phyloP scores from a whole-genome alignment of 768 basidiomycete genomes.

The Suillus weaverae region DNA sequence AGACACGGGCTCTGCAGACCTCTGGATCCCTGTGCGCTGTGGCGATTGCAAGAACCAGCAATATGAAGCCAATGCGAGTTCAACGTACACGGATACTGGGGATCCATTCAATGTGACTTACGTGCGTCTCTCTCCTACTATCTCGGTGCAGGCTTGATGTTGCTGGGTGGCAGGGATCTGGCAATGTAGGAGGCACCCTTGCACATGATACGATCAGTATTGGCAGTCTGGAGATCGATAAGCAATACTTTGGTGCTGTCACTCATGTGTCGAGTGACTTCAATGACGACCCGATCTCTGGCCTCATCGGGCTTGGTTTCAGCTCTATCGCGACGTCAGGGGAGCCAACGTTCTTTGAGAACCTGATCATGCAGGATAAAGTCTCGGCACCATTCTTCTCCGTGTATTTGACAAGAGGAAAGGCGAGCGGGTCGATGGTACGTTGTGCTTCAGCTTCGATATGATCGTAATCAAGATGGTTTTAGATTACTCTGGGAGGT shows the following conservation, averaged over 20 bases:
- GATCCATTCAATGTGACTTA: conserved; percentile 43
- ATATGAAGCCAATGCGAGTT: conserved; percentile 41
- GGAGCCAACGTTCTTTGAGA: conserved; percentile 64
- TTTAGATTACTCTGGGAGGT: conserved; percentile 25
- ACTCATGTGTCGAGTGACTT: conserved; percentile 49
- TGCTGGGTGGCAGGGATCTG: conserved; percentile 44
- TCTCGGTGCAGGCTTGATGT: neutral
- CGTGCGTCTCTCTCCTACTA: conserved; percentile 32
- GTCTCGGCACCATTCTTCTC: conserved; percentile 53
- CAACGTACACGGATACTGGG: conserved; percentile 38
- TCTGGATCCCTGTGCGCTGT: conserved; percentile 53
- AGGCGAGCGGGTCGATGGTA: conserved; percentile 49
- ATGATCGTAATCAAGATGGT: neutral
- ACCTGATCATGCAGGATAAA: conserved; percentile 45
- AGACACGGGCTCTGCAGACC: conserved; percentile 70
- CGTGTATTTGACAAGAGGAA: conserved; percentile 48
- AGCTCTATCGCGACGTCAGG: conserved; percentile 47
- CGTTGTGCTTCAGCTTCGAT: conserved; percentile 10
- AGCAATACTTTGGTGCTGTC: conserved; percentile 59
- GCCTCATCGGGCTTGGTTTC: conserved; percentile 65
- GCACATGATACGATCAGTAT: conserved; percentile 52
- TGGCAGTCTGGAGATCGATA: conserved; percentile 41
- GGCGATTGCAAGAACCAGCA: conserved; percentile 35
- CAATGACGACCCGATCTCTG: conserved; percentile 51
- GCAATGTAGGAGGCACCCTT: conserved; percentile 49